Conservation (phyloP, 495 filamentous ascomycete genomes). For the Neurospora cerealis region DNA sequence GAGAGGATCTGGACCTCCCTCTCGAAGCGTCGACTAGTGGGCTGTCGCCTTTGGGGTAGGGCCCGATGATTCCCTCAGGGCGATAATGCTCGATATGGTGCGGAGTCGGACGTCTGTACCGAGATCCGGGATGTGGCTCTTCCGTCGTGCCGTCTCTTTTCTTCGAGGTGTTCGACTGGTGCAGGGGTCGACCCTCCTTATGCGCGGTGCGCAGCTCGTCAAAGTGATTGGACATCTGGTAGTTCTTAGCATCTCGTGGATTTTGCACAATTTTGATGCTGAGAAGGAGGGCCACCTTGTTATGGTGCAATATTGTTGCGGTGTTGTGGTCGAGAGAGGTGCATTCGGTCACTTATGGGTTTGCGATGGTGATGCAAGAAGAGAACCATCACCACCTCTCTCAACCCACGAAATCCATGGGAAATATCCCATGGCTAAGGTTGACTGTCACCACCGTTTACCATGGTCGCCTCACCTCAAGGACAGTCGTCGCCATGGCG, state of each 20-base stretch:
- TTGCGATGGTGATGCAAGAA: neutral
- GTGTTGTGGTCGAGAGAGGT: neutral
- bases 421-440: neutral
- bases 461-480: neutral
- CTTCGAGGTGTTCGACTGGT: neutral
- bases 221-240: neutral
- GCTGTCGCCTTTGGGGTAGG: neutral
- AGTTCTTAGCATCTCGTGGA: neutral
- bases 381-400: neutral
- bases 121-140: neutral
- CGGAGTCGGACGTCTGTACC: neutral
- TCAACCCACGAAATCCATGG: neutral
- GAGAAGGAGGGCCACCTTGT: neutral
- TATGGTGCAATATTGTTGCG: neutral
- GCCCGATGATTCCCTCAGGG: too few relatives aligned
- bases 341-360: neutral
- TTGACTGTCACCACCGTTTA: neutral
- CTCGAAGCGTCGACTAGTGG: neutral
- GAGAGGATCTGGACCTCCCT: neutral
- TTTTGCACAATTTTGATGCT: neutral
- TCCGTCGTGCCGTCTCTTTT: neutral
- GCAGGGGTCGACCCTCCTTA: neutral
- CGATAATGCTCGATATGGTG: neutral
- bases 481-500: neutral
- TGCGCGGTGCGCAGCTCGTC: neutral